A percentile compares a stretch with the other conserved stretches of the same genome.
These are phyloP conservation scores for Septoria petroselini DNA, from an alignment of 2,329 filamentous ascomycete species.

Conservation along the genomic window DNA sequence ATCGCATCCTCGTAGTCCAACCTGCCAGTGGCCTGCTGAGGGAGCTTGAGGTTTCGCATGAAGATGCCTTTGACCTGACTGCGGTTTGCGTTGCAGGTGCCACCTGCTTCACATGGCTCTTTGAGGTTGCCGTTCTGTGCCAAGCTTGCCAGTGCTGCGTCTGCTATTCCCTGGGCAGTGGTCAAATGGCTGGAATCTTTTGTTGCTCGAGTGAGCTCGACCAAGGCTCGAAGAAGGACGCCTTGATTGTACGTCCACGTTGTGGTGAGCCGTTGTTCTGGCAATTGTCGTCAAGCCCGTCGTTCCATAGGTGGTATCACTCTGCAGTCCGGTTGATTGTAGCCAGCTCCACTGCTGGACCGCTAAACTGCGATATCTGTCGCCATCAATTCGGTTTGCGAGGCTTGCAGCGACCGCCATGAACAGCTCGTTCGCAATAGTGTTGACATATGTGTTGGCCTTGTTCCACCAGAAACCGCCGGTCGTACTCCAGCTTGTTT, in stretches of 20 bases:
- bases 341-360: slow-evolving; percentile 53
- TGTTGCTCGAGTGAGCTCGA: slow-evolving; percentile 48
- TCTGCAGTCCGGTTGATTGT: slow-evolving; percentile 46
- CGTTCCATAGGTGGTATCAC: slow-evolving; percentile 55
- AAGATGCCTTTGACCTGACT: slow-evolving; percentile 71
- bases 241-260: slow-evolving; percentile 56
- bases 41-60: slow-evolving; percentile 58
- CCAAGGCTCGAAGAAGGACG: slow-evolving; percentile 56
- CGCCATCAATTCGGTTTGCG: slow-evolving; percentile 47
- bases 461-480: slow-evolving; percentile 50
- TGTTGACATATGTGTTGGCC: slow-evolving; percentile 47
- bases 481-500: slow-evolving; percentile 35
- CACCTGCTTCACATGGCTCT: slow-evolving; percentile 34
- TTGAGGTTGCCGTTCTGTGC: slow-evolving; percentile 41
- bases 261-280: slow-evolving; percentile 46
- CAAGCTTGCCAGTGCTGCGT: slow-evolving; percentile 39
- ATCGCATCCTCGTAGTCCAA: slow-evolving; percentile 54
- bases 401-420: slow-evolving; percentile 54
- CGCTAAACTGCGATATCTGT: slow-evolving; percentile 47
- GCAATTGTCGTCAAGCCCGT: slow-evolving; percentile 52
- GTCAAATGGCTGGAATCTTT: slow-evolving; percentile 35
- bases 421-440: slow-evolving; percentile 57
- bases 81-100: slow-evolving; percentile 42
- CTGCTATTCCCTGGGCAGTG: slow-evolving; percentile 40
- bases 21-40: slow-evolving; percentile 53